These are phyloP conservation scores for Nitzschia putrida DNA, from an alignment of 108 stramenopile genomes.

Conservation along the genomic window DNA sequence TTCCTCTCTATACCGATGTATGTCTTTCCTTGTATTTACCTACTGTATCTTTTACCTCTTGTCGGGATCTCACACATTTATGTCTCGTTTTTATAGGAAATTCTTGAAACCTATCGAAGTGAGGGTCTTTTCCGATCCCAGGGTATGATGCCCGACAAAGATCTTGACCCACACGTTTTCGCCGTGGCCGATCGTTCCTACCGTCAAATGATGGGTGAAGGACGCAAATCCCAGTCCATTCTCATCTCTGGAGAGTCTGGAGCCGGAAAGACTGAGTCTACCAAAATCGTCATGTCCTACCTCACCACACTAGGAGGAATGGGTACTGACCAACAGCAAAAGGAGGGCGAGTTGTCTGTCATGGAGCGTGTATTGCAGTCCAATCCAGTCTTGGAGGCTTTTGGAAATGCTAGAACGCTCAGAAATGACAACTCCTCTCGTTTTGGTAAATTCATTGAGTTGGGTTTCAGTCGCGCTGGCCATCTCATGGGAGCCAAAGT, in stretches of 20 bases:
- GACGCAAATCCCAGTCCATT: conserved; percentile 85
- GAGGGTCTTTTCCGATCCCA: conserved; percentile 82
- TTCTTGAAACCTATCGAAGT: conserved; percentile 82
- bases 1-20: conserved; percentile 89
- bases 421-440: conserved; percentile 99
- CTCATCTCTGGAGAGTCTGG: conserved; percentile 94
- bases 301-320: conserved; percentile 81
- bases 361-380: conserved; percentile 95
- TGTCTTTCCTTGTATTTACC: conserved; percentile 30
- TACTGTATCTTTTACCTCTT: background rate
- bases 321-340: conserved; percentile 36
- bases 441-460: conserved; percentile 98
- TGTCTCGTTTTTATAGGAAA: conserved; percentile 43
- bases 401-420: conserved; percentile 99
- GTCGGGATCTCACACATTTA: background rate
- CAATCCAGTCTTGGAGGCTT: conserved; percentile 98
- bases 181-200: conserved; percentile 88
- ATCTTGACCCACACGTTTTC: conserved; percentile 91
- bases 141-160: conserved; percentile 57
- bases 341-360: conserved; percentile 61
- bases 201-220: conserved; percentile 86
- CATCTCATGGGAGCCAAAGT: conserved; percentile 91
- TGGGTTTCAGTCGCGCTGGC: conserved; percentile 91
- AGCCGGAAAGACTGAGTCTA: conserved; percentile 95
- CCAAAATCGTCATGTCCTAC: conserved; percentile 95